phyloP scores from a whole-genome alignment of 1,284 basidiomycete species.

The Marasmius sp. region DNA sequence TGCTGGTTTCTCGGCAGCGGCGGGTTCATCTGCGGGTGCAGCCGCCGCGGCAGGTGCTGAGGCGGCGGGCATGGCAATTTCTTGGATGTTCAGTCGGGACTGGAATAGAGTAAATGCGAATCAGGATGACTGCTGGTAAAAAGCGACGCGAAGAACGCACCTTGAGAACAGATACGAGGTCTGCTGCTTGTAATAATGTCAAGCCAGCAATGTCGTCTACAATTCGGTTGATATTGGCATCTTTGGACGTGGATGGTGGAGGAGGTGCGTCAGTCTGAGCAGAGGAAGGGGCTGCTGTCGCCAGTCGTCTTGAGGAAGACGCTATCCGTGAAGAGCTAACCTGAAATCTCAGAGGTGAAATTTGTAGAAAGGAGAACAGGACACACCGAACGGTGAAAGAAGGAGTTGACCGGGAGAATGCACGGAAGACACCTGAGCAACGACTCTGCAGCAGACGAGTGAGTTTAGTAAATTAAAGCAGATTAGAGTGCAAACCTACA shows the following conservation, averaged over 20 bases:
- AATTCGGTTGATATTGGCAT: conserved; percentile 79
- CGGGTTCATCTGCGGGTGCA: conserved; percentile 63
- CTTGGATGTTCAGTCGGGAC: conserved; percentile 95
- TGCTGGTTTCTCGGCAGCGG: conserved; percentile 91
- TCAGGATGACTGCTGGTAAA: conserved; percentile 1
- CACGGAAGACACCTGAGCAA: conserved; percentile 45
- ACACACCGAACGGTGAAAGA: conserved; percentile 33
- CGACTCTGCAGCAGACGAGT: conserved; percentile 38
- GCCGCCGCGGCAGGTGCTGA: conserved; percentile 58
- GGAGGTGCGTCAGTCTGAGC: conserved; percentile 45
- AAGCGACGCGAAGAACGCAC: conserved; percentile 39
- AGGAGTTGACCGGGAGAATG: conserved; percentile 39
- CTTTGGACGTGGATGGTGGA: conserved; percentile 34
- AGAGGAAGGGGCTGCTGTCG: conserved; percentile 42
- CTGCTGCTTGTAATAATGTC: conserved; percentile 95
- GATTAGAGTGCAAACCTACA: conserved; percentile 6
- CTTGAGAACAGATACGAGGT: conserved; percentile 91
- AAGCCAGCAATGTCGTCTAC: conserved; percentile 93
- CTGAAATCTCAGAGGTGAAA: conserved; percentile 6
- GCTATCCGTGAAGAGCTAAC: conserved; percentile 34
- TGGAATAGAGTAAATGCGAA: conserved; percentile 29
- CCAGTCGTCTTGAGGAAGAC: conserved; percentile 42
- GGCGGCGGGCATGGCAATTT: conserved; percentile 91
- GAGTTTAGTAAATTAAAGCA: neutral
- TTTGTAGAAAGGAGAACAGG: conserved; percentile 17